Evolutionary conservation across 2,329 filamentous ascomycete species (phyloP).

Genomic region (Orbilia javanica): DNA sequence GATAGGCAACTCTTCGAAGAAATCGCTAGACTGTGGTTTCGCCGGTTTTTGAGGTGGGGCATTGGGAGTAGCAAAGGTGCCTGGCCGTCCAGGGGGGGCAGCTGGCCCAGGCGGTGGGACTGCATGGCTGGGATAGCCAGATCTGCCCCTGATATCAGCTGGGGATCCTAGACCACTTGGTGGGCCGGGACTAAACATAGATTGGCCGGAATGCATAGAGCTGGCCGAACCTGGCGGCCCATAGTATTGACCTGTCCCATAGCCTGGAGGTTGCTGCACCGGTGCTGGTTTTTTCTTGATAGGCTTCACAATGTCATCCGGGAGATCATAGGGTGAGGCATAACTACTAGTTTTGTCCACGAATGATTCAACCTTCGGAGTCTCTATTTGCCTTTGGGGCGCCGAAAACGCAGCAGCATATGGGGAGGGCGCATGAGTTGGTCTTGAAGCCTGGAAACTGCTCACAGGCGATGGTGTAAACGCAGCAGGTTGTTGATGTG

Average conservation of each 20-base stretch:
- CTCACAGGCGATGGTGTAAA: slow-evolving; percentile 61
- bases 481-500: slow-evolving; percentile 63
- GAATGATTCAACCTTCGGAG: slow-evolving; percentile 80
- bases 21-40: slow-evolving; percentile 31
- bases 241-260: slow-evolving; percentile 11
- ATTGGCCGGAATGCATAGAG: slow-evolving; percentile 30
- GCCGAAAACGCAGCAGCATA: slow-evolving; percentile 60
- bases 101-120: slow-evolving; percentile 26
- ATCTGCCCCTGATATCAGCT: slow-evolving; percentile 45
- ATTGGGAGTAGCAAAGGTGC: slow-evolving; percentile 19
- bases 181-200: slow-evolving; percentile 37
- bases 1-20: slow-evolving; percentile 48
- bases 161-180: slow-evolving; percentile 38
- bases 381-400: slow-evolving; percentile 67
- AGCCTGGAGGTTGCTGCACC: slow-evolving; percentile 63
- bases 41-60: slow-evolving; percentile 24
- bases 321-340: slow-evolving; percentile 92
- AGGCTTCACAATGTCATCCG: slow-evolving; percentile 83
- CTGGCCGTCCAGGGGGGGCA: slow-evolving; percentile 16
- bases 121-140: slow-evolving; percentile 31
- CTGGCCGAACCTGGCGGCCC: slow-evolving; percentile 28
- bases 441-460: slow-evolving; percentile 58
- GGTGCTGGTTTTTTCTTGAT: slow-evolving; percentile 73
- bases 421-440: slow-evolving; percentile 61
- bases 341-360: slow-evolving; percentile 94